These are phyloP conservation scores for Biscogniauxia mediterranea DNA, from an alignment of 2,329 filamentous ascomycete species.

Conservation along the genomic window DNA sequence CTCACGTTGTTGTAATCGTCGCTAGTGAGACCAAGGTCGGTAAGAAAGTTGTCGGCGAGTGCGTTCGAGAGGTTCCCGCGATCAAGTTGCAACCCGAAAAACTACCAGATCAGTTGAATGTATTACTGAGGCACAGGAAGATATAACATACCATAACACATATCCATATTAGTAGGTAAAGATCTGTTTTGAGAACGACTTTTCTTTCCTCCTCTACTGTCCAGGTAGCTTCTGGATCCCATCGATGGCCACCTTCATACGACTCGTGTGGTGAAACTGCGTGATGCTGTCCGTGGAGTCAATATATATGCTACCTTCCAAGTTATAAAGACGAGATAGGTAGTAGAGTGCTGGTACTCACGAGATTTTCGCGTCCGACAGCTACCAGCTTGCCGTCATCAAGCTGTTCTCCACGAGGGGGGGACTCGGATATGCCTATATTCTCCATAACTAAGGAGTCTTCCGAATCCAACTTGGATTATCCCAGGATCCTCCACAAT, in stretches of 20 bases:
- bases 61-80: constrained; percentile 32
- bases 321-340: background rate
- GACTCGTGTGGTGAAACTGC: constrained; percentile 10
- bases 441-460: background rate
- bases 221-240: constrained; percentile 57
- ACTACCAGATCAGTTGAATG: constrained; percentile 1
- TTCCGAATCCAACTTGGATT: background rate
- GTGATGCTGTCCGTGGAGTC: constrained; percentile 2
- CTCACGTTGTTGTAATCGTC: constrained; percentile 40
- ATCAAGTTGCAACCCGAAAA: constrained; percentile 25
- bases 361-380: constrained; percentile 7
- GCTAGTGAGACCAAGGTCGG: constrained; percentile 37
- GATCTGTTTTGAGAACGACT: constrained; percentile 49
- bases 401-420: background rate
- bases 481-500: too few relatives aligned
- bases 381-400: constrained; percentile 1
- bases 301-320: background rate
- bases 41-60: constrained; percentile 36
- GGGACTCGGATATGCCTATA: background rate
- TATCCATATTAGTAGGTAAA: constrained; percentile 34
- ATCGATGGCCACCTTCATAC: constrained; percentile 60
- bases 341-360: background rate
- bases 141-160: constrained; percentile 21
- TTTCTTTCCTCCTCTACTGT: constrained; percentile 53
- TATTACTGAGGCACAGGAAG: background rate